Base-by-base conservation (phyloP, 441 rosid species). In the Manihot esculenta region DNA sequence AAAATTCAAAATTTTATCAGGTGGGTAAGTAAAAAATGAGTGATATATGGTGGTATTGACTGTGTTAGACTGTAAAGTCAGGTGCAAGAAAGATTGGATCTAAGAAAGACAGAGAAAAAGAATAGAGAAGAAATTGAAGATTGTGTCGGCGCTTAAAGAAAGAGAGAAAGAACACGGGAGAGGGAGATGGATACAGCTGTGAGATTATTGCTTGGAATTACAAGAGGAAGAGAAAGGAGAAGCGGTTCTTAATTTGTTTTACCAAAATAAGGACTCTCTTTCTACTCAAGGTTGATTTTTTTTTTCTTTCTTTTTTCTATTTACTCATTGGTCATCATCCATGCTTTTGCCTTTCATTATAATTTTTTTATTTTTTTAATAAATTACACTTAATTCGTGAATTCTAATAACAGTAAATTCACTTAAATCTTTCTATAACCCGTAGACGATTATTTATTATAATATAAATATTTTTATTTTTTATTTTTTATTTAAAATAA, bases 241-340 rank as follows among this genome's bases (percentile, higher is more conserved):
- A 53, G 66, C 21, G 24, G 3, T 7, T 54, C 20, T 38, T 7
- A 21, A n/a, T 45, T 35, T 10, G 60, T 18, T 26, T 26, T 66
- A 33, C 74, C 66, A 33, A 48, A 51, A 66, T 5, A 44, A 73
- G 23, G 78, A 73, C 83, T 76, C 71, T 42, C 8, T 61, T 20
- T 61, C 67, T 72, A 71, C 76, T 71, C 41, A 7, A 55, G 51
- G 55, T 72, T 57, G 72, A 69, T 38, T 38, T 7, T 38, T 7
- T 5, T 38, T 38, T 38, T 38, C 7, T 0, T 38, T 38, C 0
- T 38, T 38, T 5, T 38, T 38, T 38, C 42, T 38, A 38, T 38
- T 38, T 38, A 38, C 8, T 38, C 42, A 38, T 38, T 33, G n/a
- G n/a, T n/a, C n/a, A n/a, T n/a, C n/a, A n/a, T n/a, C n/a, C n/a